phyloP scores from a whole-genome alignment of 2,329 filamentous ascomycete species.

The Diaporthe ilicicola region DNA sequence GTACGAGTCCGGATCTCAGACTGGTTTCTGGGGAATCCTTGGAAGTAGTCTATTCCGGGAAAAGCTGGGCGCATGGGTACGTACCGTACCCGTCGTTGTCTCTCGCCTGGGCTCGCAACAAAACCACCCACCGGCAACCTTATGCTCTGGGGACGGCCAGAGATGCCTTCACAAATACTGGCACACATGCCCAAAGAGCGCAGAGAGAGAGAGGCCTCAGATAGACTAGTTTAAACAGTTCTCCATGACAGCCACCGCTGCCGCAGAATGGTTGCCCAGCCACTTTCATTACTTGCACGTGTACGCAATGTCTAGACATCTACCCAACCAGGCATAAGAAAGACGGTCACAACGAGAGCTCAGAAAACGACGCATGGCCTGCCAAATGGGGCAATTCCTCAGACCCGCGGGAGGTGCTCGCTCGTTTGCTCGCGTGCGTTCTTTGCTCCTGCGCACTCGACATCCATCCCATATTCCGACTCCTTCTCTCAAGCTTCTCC shows the following conservation, averaged over 20 bases:
- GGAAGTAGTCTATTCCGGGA: background rate
- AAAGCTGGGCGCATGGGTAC: background rate
- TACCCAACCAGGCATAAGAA: too few species aligned
- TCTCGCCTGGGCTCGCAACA: background rate
- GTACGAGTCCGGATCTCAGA: background rate
- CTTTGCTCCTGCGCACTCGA: too few species aligned
- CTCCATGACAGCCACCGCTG: background rate
- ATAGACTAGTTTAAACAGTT: background rate
- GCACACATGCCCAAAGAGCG: background rate
- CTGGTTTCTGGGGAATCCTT: background rate
- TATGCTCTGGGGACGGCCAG: background rate
- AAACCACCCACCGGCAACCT: background rate
- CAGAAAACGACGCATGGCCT: conserved; percentile 6
- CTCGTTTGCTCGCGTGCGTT: background rate
- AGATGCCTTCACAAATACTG: background rate
- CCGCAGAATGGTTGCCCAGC: background rate
- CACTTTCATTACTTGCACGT: background rate
- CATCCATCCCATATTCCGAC: too few species aligned
- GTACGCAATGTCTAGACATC: background rate
- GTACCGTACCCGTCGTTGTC: too few species aligned
- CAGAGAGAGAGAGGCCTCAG: background rate
- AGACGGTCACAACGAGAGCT: background rate
- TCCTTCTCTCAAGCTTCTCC: conserved; percentile 17
- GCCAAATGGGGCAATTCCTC: background rate
- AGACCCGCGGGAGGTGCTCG: background rate